These are phyloP conservation scores for Silybum marianum DNA, from an alignment of 129 eudicot species.

Conservation along the genomic window DNA sequence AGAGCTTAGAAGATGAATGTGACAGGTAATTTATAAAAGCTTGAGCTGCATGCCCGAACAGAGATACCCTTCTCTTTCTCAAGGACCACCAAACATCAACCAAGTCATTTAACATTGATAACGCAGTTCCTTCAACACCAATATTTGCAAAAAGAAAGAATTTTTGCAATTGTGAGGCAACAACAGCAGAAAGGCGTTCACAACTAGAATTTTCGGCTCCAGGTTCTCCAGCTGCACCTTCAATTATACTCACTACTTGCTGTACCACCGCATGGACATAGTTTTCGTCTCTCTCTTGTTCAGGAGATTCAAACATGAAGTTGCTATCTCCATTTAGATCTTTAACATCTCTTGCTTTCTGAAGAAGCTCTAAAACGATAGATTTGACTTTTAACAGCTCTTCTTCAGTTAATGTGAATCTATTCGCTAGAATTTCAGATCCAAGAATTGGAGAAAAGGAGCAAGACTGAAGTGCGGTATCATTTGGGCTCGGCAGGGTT, in stretches of 20 bases:
- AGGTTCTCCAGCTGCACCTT: slow-evolving; percentile 80
- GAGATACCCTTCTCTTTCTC: slow-evolving; percentile 82
- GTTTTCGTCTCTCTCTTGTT: slow-evolving; percentile 38
- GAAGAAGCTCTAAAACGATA: slow-evolving; percentile 48
- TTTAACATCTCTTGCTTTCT: slow-evolving; percentile 32
- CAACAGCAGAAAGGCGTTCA: slow-evolving; percentile 61
- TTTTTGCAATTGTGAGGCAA: slow-evolving; percentile 73
- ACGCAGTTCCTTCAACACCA: slow-evolving; percentile 38
- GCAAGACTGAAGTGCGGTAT: slow-evolving; percentile 58
- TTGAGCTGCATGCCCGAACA: slow-evolving; percentile 93
- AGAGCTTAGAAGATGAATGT: slow-evolving; percentile 61
- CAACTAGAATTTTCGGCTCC: slow-evolving; percentile 63
- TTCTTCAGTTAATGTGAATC: slow-evolving; percentile 62
- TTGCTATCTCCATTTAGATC: slow-evolving; percentile 34
- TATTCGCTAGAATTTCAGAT: slow-evolving; percentile 60
- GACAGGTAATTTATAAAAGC: slow-evolving; percentile 78
- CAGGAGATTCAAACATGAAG: slow-evolving; percentile 31
- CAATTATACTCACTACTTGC: slow-evolving; percentile 65
- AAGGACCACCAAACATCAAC: slow-evolving; percentile 90
- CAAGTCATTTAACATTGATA: slow-evolving; percentile 40
- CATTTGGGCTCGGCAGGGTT: slow-evolving; percentile 39
- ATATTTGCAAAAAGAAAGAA: slow-evolving; percentile 48
- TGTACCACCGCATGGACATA: slow-evolving; percentile 43
- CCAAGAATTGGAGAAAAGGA: slow-evolving; percentile 71
- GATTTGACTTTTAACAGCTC: slow-evolving; percentile 57